A percentile compares a stretch with the other conserved stretches of the same genome.
These are phyloP conservation scores for Acer yangbiense DNA, from an alignment of 345 rosid species.

Conservation along the genomic window DNA sequence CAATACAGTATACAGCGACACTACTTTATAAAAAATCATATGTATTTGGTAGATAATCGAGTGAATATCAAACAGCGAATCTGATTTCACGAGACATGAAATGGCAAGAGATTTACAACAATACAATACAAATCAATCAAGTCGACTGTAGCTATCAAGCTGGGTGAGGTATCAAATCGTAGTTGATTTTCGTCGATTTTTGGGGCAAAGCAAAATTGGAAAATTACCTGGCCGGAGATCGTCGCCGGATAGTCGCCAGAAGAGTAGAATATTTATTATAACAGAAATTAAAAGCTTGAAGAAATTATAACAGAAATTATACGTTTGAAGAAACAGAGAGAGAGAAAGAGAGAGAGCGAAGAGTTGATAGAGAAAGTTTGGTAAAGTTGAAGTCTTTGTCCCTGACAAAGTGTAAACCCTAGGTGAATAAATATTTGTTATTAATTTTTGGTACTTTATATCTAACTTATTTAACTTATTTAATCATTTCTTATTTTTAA, in stretches of 20 bases:
- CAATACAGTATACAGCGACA: background rate
- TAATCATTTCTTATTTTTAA: background rate
- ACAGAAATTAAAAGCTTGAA: background rate
- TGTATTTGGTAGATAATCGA: background rate
- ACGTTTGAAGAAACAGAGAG: background rate
- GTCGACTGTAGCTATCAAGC: background rate
- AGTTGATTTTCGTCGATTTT: background rate
- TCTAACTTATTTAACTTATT: no score
- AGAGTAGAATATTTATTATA: background rate
- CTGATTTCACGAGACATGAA: background rate
- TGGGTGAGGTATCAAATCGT: background rate
- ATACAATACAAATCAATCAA: background rate
- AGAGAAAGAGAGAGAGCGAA: background rate
- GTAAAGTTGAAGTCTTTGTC: background rate
- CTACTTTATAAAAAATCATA: background rate
- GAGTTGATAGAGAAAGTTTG: background rate
- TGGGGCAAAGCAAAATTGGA: background rate
- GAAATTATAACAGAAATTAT: background rate
- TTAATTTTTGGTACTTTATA: background rate
- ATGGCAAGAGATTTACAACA: background rate
- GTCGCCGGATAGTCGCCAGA: constrained; percentile 6
- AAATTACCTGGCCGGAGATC: constrained; percentile 34
- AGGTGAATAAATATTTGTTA: background rate
- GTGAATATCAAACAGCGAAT: background rate
- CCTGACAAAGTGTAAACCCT: background rate